These are phyloP conservation scores for Lichtheimia ornata DNA, from an alignment of 371 early-diverging fungal species.

Conservation along the genomic window DNA sequence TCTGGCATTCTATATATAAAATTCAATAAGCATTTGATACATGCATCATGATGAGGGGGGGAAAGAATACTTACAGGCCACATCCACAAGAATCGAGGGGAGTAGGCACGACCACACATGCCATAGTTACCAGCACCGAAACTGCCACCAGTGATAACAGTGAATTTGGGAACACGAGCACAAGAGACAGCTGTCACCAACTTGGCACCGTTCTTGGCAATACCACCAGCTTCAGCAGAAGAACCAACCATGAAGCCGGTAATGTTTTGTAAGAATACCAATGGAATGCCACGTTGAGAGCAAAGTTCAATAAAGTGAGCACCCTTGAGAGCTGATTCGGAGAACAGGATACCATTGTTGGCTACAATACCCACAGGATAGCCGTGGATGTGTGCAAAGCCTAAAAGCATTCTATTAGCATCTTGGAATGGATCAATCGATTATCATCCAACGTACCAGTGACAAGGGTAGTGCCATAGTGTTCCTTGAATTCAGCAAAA, in stretches of 20 bases:
- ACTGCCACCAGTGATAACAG: constrained; percentile 91
- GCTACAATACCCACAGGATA: constrained; percentile 96
- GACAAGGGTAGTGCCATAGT: constrained; percentile 91
- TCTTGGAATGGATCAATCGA: background rate
- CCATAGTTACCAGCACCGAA: constrained; percentile 98
- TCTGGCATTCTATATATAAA: constrained; percentile 67
- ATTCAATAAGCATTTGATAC: constrained; percentile 1
- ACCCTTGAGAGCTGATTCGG: constrained; percentile 95
- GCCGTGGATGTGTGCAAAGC: constrained; percentile 93
- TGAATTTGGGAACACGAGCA: constrained; percentile 95
- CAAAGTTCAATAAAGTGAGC: constrained; percentile 98
- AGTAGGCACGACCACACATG: constrained; percentile 97
- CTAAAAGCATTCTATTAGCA: constrained; percentile 24
- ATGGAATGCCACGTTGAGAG: constrained; percentile 89
- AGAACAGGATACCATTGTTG: constrained; percentile 97
- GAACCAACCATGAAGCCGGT: constrained; percentile 96
- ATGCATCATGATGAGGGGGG: background rate
- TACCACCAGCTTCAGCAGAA: constrained; percentile 95
- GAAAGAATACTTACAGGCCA: constrained; percentile 81
- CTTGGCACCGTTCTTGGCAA: constrained; percentile 98
- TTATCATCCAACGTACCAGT: constrained; percentile 60
- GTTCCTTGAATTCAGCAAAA: constrained; percentile 95
- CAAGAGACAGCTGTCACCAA: constrained; percentile 96
- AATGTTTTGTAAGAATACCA: constrained; percentile 95
- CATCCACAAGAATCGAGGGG: constrained; percentile 95